A percentile compares a stretch with the other conserved stretches of the same genome.
Evolutionary conservation across 2,329 filamentous ascomycete genomes (phyloP).

Genomic region (Fusarium sp.): DNA sequence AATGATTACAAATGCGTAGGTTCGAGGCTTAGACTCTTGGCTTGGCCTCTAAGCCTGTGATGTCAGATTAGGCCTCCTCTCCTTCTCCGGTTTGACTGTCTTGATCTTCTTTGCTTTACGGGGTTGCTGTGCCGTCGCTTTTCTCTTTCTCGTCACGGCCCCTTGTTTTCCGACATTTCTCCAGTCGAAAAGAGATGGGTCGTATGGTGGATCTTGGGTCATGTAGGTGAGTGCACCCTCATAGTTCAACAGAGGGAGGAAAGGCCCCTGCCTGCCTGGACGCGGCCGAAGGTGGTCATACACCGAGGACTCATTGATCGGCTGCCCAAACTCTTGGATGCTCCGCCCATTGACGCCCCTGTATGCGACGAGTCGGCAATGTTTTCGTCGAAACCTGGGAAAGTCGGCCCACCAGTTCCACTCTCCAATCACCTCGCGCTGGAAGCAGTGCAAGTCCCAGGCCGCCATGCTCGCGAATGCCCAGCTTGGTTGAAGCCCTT

Average conservation of each 20-base stretch:
- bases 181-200: conserved; percentile 22
- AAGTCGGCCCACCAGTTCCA: not conserved
- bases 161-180: not conserved
- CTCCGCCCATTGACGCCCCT: not conserved
- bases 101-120: not conserved
- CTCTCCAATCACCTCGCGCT: accelerated
- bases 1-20: no score
- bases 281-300: not conserved
- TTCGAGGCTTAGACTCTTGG: not conserved
- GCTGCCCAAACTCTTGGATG: not conserved
- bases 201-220: not conserved
- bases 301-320: not conserved
- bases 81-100: not conserved
- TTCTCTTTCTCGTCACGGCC: not conserved
- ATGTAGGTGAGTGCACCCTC: accelerated
- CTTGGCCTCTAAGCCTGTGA: not conserved
- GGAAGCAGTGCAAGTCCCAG: conserved; percentile 19
- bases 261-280: not conserved
- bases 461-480: conserved; percentile 21
- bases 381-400: not conserved
- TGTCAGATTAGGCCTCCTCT: not conserved
- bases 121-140: not conserved
- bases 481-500: not conserved
- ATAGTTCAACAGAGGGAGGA: conserved; percentile 2
- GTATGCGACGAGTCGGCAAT: not conserved